Conservation (phyloP, 2,329 filamentous ascomycete genomes). For the Coniochaeta hoffmannii region DNA sequence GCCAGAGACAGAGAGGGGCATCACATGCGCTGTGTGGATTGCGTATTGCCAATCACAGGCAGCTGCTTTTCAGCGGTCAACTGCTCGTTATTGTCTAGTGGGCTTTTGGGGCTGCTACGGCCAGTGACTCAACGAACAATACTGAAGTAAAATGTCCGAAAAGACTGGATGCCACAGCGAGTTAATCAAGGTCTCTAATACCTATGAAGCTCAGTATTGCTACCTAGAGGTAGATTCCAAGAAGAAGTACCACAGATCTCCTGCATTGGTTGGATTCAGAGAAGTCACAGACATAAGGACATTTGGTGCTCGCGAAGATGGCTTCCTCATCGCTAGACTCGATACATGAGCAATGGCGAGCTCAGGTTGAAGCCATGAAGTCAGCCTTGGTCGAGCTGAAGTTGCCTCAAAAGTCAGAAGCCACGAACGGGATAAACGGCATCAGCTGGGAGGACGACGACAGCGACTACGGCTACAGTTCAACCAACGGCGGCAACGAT, state of each 20-base stretch:
- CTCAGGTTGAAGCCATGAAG: slow-evolving; percentile 80
- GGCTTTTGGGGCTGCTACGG: not conserved
- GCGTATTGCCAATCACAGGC: not conserved
- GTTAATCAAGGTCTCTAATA: not conserved
- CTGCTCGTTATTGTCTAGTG: not conserved
- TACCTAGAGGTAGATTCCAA: not conserved
- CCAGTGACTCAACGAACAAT: slow-evolving; percentile 1
- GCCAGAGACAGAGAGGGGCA: not conserved
- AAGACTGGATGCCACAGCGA: not conserved
- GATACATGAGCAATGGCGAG: slow-evolving; percentile 54
- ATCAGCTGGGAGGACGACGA: slow-evolving; percentile 54
- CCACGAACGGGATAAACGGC: slow-evolving; percentile 39
- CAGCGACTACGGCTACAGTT: slow-evolving; percentile 42
- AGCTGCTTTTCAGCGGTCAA: not conserved
- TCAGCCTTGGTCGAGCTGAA: slow-evolving; percentile 70
- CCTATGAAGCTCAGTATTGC: too few relatives aligned
- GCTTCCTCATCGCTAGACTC: not conserved
- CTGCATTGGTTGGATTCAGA: not conserved
- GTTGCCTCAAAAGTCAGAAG: slow-evolving; percentile 30
- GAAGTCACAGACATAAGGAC: not conserved
- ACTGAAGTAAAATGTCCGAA: not conserved
- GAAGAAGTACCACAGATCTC: not conserved
- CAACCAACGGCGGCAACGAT: slow-evolving; percentile 63
- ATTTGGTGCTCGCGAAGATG: not conserved
- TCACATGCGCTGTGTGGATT: not conserved